Evolutionary conservation across 208 protist genomes (phyloP).

Genomic region (Crithidia bombi): DNA sequence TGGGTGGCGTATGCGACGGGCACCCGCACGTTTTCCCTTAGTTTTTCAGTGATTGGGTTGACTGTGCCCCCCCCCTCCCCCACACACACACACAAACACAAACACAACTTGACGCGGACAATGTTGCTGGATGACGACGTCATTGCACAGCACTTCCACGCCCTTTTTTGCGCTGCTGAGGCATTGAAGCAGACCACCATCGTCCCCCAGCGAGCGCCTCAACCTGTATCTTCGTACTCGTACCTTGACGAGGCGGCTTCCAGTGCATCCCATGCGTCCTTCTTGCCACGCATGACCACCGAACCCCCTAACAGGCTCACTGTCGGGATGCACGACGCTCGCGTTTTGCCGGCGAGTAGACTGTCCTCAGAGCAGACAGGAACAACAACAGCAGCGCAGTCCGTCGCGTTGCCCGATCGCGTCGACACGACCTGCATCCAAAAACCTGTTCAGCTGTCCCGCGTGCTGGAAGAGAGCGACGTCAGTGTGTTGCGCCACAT

Average conservation of each 20-base stretch:
- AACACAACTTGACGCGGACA: not conserved
- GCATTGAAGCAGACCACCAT: slow-evolving; percentile 21
- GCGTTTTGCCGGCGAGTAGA: not conserved
- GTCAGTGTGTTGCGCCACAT: slow-evolving; percentile 36
- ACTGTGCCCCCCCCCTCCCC: not conserved
- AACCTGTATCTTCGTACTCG: not conserved
- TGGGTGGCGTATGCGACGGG: no score
- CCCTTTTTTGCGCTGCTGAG: slow-evolving; percentile 14
- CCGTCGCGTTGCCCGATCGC: no score
- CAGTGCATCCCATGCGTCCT: not conserved
- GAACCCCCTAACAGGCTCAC: not conserved
- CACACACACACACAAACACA: not conserved
- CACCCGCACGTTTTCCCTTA: not conserved
- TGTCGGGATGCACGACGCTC: not conserved
- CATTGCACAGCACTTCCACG: slow-evolving; percentile 19
- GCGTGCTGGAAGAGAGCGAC: slow-evolving; percentile 20
- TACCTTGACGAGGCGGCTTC: not conserved
- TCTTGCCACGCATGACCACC: not conserved
- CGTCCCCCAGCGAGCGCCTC: not conserved
- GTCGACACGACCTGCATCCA: not conserved
- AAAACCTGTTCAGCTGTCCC: slow-evolving; percentile 12
- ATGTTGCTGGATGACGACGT: slow-evolving; percentile 31
- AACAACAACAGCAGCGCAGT: no score
- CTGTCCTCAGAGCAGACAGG: no score
- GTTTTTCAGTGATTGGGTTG: not conserved